Percentiles rank a stretch among this genome's conserved stretches.
phyloP scores from a whole-genome alignment of 2,329 filamentous ascomycete species.

The Penicillium sp. region DNA sequence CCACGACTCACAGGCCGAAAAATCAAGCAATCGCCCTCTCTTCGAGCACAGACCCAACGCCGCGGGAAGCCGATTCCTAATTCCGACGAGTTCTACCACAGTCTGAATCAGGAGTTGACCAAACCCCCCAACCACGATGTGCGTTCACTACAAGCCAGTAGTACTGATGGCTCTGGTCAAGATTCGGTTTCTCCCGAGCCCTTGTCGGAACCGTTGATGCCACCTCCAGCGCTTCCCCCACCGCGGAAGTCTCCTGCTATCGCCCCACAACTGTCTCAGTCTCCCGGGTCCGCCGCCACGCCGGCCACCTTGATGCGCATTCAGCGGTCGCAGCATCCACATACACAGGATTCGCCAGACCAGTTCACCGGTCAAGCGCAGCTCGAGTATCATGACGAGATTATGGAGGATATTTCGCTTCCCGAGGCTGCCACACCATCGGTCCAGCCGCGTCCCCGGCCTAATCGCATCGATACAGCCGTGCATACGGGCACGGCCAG shows the following conservation, averaged over 20 bases:
- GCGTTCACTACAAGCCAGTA: slow-evolving; percentile 32
- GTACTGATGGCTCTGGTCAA: slow-evolving; percentile 43
- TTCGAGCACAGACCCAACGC: slow-evolving; percentile 38
- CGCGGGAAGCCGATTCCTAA: slow-evolving; percentile 29
- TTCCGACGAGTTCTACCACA: slow-evolving; percentile 32
- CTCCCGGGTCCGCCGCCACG: slow-evolving; percentile 60
- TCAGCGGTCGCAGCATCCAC: slow-evolving; percentile 44
- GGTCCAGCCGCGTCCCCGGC: slow-evolving; percentile 35
- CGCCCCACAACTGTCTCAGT: slow-evolving; percentile 27
- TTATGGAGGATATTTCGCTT: slow-evolving; percentile 62
- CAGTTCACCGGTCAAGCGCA: slow-evolving; percentile 33
- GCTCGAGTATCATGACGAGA: slow-evolving; percentile 46
- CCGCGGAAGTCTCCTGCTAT: slow-evolving; percentile 40
- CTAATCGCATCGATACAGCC: slow-evolving; percentile 48
- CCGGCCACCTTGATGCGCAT: slow-evolving; percentile 84
- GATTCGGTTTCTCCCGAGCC: slow-evolving; percentile 48
- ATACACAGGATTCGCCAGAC: slow-evolving; percentile 36
- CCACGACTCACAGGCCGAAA: slow-evolving; percentile 32
- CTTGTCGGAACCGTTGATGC: slow-evolving; percentile 47
- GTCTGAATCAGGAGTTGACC: slow-evolving; percentile 34
- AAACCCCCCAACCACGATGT: slow-evolving; percentile 24
- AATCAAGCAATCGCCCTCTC: slow-evolving; percentile 42
- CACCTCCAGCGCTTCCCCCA: slow-evolving; percentile 44
- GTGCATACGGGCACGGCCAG: slow-evolving; percentile 41
- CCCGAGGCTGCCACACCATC: slow-evolving; percentile 63